Evolutionary conservation across 2,329 filamentous ascomycete species (phyloP), one percentile per base, ranked within the genome.

Genomic region (Aspergillus hortae): DNA sequence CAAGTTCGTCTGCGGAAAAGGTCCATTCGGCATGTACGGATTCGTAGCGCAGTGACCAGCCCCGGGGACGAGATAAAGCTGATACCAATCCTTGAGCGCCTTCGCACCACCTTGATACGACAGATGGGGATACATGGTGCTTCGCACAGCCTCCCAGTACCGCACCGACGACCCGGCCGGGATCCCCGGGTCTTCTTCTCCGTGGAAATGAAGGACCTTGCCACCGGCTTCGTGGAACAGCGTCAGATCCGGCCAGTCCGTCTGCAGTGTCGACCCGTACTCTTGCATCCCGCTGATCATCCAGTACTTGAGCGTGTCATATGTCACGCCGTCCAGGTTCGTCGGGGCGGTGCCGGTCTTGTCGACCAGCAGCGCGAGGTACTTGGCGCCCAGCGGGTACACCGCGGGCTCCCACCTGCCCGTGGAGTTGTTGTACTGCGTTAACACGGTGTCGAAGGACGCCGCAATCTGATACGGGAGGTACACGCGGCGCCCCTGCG

Each of bases 151-250:
- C 49, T 83, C 72, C 66, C 74, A 78, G 70, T 83, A 85, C 60
- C 75, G 78, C 1, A 82, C 74, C 0, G 79, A 82, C 0, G 78
- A 80, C 4, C 72, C 79, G 1, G 81, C 64, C 1, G 80, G 80
- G 54, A 85, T 70, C 6, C 72, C 75, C 12, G 71, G 64, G 62
- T 84, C 82, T 1, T 76, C 77, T 64, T 84, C 80, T 48, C 80
- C 81, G 65, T 84, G 81, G 69, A 76, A 82, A 63, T 83, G 80
- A 10, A 85, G 67, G 4, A 84, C 65, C 65, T 84, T 84, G 47
- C 79, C 80, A 21, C 80, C 81, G 0, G 70, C 59, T 2, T 68
- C 51, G 30, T 77, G 68, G 70, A 82, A 82, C 7, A 68, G 56
- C 0, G 75, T 78, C 0, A 84, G 69, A 56, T 84, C 80, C 0